Conservation (phyloP, 305 asterid genomes). For the Fraxinus nigra region DNA sequence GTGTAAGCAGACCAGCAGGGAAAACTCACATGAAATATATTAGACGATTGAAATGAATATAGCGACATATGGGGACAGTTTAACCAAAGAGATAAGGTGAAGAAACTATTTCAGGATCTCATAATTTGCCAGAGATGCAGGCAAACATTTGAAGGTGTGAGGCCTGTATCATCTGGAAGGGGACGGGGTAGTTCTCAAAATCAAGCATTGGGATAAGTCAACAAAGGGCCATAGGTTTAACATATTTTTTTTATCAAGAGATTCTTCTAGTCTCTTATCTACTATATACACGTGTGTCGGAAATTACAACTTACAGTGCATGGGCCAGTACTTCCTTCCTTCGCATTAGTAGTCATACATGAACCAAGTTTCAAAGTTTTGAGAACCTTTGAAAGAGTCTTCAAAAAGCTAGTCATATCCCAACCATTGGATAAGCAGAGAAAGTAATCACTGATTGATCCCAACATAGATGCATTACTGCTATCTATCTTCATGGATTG, state of each 20-base stretch:
- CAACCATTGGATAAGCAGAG: slow-evolving; percentile 98
- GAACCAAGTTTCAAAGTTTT: slow-evolving; percentile 77
- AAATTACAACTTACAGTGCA: slow-evolving; percentile 71
- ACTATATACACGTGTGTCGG: not conserved
- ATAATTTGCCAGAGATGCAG: slow-evolving; percentile 2
- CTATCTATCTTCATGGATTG: slow-evolving; percentile 98
- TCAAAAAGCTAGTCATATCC: slow-evolving; percentile 92
- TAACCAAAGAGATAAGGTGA: not conserved
- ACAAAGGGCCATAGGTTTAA: not conserved
- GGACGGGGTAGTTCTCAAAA: not conserved
- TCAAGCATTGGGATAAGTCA: slow-evolving; percentile 8
- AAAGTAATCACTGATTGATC: slow-evolving; percentile 97
- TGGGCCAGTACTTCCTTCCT: slow-evolving; percentile 89
- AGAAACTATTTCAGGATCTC: not conserved
- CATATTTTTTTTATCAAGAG: not conserved
- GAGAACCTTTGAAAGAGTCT: slow-evolving; percentile 89
- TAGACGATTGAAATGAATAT: not conserved
- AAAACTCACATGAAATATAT: not conserved
- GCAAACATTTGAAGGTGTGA: not conserved
- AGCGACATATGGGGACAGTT: not conserved
- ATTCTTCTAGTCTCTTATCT: slow-evolving; percentile 6
- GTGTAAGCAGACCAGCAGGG: not conserved
- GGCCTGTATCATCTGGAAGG: not conserved
- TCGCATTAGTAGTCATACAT: slow-evolving; percentile 55
- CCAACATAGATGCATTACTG: slow-evolving; percentile 89